phyloP scores from a whole-genome alignment of 257 asterid species.

The Jasminum sambac region DNA sequence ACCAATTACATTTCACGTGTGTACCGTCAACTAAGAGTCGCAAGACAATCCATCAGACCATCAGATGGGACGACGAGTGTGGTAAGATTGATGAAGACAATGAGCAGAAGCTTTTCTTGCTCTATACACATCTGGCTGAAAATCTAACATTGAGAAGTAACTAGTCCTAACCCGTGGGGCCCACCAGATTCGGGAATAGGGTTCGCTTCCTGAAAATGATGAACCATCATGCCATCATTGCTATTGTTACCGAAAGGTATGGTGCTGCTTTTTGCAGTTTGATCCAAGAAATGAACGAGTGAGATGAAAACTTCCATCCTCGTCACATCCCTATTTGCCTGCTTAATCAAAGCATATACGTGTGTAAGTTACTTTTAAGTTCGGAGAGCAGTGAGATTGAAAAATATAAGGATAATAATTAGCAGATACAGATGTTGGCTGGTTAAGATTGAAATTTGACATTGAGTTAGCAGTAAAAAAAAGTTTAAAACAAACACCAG shows the following conservation, averaged over 20 bases:
- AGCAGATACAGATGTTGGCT: too few relatives aligned
- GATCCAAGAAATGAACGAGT: constrained; percentile 76
- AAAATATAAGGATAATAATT: too few relatives aligned
- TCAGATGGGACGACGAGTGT: constrained; percentile 9
- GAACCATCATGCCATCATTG: constrained; percentile 41
- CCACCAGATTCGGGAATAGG: constrained; percentile 50
- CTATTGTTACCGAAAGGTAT: constrained; percentile 36
- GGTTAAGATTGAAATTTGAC: too few relatives aligned
- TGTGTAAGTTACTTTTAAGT: too few relatives aligned
- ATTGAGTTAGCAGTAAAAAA: too few relatives aligned
- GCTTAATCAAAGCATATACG: constrained; percentile 24
- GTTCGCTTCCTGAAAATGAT: constrained; percentile 50
- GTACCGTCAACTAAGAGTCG: neutral
- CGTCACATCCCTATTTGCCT: constrained; percentile 91
- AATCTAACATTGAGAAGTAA: neutral
- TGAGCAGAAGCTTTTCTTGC: constrained; percentile 45
- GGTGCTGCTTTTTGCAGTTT: constrained; percentile 42
- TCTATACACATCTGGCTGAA: constrained; percentile 54
- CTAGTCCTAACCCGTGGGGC: constrained; percentile 43
- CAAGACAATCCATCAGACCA: neutral
- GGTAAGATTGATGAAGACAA: constrained; percentile 52
- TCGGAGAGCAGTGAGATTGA: too few relatives aligned
- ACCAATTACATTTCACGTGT: neutral
- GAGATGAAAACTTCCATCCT: constrained; percentile 87
- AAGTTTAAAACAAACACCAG: too few relatives aligned